These are phyloP conservation scores for Backusella luteola DNA, from an alignment of 192 early-diverging fungal genomes.

Conservation along the genomic window DNA sequence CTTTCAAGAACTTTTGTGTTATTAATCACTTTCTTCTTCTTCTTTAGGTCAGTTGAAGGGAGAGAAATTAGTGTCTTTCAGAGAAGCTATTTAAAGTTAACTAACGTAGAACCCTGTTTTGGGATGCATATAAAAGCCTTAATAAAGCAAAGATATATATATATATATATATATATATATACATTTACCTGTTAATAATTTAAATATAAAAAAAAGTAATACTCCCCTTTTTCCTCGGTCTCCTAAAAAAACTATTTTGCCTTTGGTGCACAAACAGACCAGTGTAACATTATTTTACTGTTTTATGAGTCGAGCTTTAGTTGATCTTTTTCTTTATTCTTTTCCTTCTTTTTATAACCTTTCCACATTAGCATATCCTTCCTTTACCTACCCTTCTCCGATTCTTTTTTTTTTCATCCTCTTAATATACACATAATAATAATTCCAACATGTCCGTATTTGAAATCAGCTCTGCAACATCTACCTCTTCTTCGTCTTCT, in stretches of 20 bases:
- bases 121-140: background rate
- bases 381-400: background rate
- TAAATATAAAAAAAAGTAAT: background rate
- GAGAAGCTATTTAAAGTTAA: conserved; percentile 23
- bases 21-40: background rate
- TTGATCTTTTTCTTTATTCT: background rate
- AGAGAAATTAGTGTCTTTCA: conserved; percentile 34
- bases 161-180: conserved; percentile 2
- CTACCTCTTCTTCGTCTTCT: background rate
- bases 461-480: background rate
- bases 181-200: background rate
- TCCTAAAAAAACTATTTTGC: background rate
- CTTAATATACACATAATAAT: background rate
- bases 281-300: conserved; percentile 14
- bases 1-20: background rate
- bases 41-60: conserved; percentile 33
- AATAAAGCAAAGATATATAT: background rate
- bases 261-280: conserved; percentile 8
- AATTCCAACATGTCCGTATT: background rate
- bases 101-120: conserved; percentile 1
- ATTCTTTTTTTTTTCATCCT: background rate
- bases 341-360: conserved; percentile 16
- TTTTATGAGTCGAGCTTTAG: conserved; percentile 2
- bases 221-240: background rate
- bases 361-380: background rate